These are phyloP conservation scores for Ormosia semicastrata DNA, from an alignment of 306 rosid species.

Conservation along the genomic window DNA sequence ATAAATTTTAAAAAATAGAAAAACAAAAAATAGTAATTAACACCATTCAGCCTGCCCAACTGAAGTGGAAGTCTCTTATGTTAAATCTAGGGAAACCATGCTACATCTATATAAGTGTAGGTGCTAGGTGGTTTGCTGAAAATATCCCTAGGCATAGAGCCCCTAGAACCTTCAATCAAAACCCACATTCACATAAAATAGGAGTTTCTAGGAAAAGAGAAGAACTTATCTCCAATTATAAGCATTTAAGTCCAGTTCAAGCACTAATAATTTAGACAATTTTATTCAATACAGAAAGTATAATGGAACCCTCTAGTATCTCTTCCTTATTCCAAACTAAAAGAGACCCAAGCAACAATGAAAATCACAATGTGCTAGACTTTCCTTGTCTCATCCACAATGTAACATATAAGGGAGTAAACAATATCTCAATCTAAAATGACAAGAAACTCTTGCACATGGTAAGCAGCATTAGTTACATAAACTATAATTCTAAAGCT, in stretches of 20 bases:
- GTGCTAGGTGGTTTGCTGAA: not conserved
- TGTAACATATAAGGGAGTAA: not conserved
- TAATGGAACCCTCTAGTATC: not conserved
- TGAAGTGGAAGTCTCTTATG: not conserved
- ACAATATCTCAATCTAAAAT: slow-evolving; percentile 1
- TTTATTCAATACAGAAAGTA: not conserved
- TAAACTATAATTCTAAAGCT: not conserved
- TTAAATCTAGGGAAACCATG: not conserved
- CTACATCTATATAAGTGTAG: not conserved
- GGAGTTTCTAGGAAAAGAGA: slow-evolving; percentile 2
- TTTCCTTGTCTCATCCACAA: not conserved
- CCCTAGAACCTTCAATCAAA: not conserved
- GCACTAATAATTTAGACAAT: not conserved
- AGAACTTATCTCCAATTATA: not conserved
- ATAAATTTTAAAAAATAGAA: not conserved
- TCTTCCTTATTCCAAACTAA: not conserved
- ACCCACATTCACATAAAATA: not conserved
- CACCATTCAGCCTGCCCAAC: not conserved
- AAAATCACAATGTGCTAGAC: not conserved
- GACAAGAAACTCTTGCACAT: not conserved
- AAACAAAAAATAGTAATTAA: not conserved
- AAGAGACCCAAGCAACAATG: slow-evolving; percentile 7
- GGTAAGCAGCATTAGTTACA: not conserved
- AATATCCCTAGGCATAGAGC: not conserved
- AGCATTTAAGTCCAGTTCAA: not conserved